Evolutionary conservation across 1,284 basidiomycete genomes (phyloP).

Genomic region (Trametes polyzona): DNA sequence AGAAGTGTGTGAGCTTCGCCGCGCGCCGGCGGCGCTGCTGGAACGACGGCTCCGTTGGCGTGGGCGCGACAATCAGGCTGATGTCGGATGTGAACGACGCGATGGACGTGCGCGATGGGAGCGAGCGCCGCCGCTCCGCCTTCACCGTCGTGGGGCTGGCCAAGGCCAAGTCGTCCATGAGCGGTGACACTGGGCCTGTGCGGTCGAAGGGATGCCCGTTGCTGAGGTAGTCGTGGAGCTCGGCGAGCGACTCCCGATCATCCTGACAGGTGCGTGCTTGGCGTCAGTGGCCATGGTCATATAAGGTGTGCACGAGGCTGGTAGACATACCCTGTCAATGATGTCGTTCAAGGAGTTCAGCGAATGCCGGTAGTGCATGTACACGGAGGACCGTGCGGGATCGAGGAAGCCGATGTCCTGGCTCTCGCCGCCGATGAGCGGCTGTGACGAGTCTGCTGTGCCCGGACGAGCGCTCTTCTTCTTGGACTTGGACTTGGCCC

Average conservation of each 20-base stretch:
- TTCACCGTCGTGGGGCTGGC: constrained; percentile 29
- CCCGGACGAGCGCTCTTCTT: constrained; percentile 47
- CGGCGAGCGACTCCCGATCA: constrained; percentile 70
- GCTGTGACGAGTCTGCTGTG: constrained; percentile 59
- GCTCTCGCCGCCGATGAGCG: constrained; percentile 43
- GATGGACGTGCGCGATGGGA: constrained; percentile 67
- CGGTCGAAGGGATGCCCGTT: constrained; percentile 25
- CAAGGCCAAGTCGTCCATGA: constrained; percentile 19
- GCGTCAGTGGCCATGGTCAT: constrained; percentile 4
- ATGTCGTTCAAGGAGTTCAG: constrained; percentile 77
- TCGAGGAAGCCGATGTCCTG: constrained; percentile 32
- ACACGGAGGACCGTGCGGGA: constrained; percentile 50
- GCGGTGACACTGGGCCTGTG: constrained; percentile 12
- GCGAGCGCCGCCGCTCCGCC: constrained; percentile 67
- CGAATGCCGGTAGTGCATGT: constrained; percentile 77
- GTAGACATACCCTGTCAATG: constrained; percentile 65
- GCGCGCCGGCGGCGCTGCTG: constrained; percentile 71
- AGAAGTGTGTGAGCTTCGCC: constrained; percentile 81
- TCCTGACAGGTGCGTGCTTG: constrained; percentile 48
- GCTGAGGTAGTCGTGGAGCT: constrained; percentile 72
- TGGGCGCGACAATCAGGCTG: constrained; percentile 40
- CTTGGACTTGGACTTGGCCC: constrained; percentile 40
- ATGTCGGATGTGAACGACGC: constrained; percentile 60
- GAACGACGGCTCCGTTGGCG: constrained; percentile 57
- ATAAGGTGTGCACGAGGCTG: constrained; percentile 1